Conservation (phyloP, 2,329 filamentous ascomycete species). For the Lecanoromycetidae sp. region DNA sequence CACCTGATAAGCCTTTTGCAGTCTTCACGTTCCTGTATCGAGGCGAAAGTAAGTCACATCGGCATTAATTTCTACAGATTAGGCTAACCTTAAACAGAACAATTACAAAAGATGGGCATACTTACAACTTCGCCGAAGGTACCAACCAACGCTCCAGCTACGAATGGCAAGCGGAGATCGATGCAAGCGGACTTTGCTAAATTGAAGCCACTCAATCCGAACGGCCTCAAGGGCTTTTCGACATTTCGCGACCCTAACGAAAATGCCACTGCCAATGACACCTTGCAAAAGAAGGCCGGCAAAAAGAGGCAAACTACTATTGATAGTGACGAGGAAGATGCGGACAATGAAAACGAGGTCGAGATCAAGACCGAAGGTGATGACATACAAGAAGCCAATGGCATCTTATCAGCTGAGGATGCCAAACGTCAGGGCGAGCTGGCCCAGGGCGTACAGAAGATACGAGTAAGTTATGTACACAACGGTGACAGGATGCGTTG, state of each 20-base stretch:
- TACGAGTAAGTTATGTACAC: conserved; percentile 41
- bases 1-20: conserved; percentile 89
- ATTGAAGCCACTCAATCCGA: conserved; percentile 69
- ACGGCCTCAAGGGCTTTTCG: conserved; percentile 82
- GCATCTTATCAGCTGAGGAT: conserved; percentile 47
- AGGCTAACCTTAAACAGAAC: conserved; percentile 44
- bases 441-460: conserved; percentile 52
- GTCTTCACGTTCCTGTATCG: conserved; percentile 97
- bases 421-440: conserved; percentile 48
- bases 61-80: conserved; percentile 19
- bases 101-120: conserved; percentile 94
- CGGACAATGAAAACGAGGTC: conserved; percentile 60
- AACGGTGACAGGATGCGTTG: background rate
- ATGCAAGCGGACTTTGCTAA: conserved; percentile 74
- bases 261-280: conserved; percentile 29
- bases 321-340: conserved; percentile 42
- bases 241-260: conserved; percentile 65
- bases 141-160: conserved; percentile 46
- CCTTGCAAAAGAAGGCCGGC: conserved; percentile 44
- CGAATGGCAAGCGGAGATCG: conserved; percentile 63
- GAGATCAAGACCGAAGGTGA: conserved; percentile 52
- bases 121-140: conserved; percentile 52
- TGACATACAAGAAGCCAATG: conserved; percentile 39
- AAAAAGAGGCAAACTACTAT: conserved; percentile 46
- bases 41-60: conserved; percentile 63